Percentiles rank a stretch among this genome's conserved stretches.
These are phyloP conservation scores for Eucommia ulmoides DNA, from an alignment of 257 asterid genomes.

Conservation along the genomic window DNA sequence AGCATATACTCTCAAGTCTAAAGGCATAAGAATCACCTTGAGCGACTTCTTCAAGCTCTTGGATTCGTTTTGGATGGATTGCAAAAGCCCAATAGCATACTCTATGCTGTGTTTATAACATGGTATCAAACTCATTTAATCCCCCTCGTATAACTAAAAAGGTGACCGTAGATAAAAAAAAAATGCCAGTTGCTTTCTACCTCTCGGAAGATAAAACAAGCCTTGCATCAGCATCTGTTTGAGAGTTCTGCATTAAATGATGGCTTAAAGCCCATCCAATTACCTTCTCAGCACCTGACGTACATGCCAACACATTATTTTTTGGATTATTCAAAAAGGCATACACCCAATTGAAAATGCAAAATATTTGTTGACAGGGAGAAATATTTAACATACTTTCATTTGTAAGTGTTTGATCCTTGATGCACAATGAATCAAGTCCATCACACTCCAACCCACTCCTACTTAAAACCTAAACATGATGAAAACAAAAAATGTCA, in stretches of 20 bases:
- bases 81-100: slow-evolving; percentile 52
- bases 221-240: slow-evolving; percentile 33
- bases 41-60: slow-evolving; percentile 72
- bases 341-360: background rate
- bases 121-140: background rate
- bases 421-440: slow-evolving; percentile 46
- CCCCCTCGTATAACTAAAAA: background rate
- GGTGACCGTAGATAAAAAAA: background rate
- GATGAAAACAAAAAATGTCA: slow-evolving; percentile 9
- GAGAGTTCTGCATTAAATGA: slow-evolving; percentile 47
- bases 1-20: too few species aligned
- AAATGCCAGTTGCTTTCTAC: slow-evolving; percentile 30
- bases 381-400: slow-evolving; percentile 45
- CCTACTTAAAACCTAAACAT: slow-evolving; percentile 66
- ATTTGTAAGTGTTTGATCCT: slow-evolving; percentile 69
- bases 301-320: slow-evolving; percentile 11
- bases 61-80: slow-evolving; percentile 50
- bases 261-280: slow-evolving; percentile 81
- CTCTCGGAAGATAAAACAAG: slow-evolving; percentile 55
- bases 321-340: slow-evolving; percentile 3
- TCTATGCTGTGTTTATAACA: slow-evolving; percentile 44
- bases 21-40: slow-evolving; percentile 36
- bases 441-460: slow-evolving; percentile 61
- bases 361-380: background rate
- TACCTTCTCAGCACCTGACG: slow-evolving; percentile 71